phyloP scores from a whole-genome alignment of 495 filamentous ascomycete species.

The Haplographium delicatum region DNA sequence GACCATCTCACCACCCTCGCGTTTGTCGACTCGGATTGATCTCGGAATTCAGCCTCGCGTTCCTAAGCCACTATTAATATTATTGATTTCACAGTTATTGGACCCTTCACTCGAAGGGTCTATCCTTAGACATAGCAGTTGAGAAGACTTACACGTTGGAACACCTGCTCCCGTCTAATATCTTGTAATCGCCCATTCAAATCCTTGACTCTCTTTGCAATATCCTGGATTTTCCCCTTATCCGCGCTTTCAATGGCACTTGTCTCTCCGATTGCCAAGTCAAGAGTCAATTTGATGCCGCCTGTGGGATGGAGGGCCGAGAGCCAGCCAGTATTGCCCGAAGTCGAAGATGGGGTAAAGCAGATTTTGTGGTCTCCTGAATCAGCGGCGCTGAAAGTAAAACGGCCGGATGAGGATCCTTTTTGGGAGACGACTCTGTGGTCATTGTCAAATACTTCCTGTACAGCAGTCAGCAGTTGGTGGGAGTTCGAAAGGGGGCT shows the following conservation, averaged over 20 bases:
- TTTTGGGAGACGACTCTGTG: conserved; percentile 89
- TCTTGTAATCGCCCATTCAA: conserved; percentile 83
- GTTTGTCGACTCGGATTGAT: conserved; percentile 94
- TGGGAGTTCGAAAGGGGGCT: conserved; percentile 9
- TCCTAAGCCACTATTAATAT: conserved; percentile 55
- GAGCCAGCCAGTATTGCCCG: conserved; percentile 62
- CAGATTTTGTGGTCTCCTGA: conserved; percentile 92
- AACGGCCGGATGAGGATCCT: conserved; percentile 69
- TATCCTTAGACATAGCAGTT: not conserved
- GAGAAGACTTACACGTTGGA: conserved; percentile 71
- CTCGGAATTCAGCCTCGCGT: conserved; percentile 95
- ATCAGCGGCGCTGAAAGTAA: conserved; percentile 95
- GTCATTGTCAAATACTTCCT: conserved; percentile 96
- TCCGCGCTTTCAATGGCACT: conserved; percentile 91
- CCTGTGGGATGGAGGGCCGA: conserved; percentile 56
- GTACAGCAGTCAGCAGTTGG: conserved; percentile 6
- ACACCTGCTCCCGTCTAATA: conserved; percentile 90
- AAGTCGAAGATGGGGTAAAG: conserved; percentile 72
- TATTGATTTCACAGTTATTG: not conserved
- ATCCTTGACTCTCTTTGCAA: conserved; percentile 85
- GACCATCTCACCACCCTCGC: conserved; percentile 91
- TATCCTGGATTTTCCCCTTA: conserved; percentile 88
- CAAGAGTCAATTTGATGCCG: conserved; percentile 76
- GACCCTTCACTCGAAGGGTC: not conserved
- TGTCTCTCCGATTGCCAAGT: conserved; percentile 93